Evolutionary conservation across 2,329 filamentous ascomycete species (phyloP).

Genomic region (Seiridium cupressi): DNA sequence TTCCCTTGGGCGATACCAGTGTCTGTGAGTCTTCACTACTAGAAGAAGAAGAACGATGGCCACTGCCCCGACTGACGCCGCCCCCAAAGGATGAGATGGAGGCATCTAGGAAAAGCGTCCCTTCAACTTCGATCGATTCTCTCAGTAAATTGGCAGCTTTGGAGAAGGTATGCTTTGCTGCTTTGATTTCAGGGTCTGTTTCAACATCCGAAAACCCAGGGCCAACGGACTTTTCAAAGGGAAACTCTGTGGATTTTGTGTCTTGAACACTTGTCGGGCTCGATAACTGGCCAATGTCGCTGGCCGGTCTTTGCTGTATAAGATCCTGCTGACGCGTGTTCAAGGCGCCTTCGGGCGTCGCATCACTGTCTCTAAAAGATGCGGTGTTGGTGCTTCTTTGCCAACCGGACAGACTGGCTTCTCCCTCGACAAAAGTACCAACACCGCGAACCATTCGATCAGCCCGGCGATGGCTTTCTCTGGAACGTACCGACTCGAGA

Average conservation of each 20-base stretch:
- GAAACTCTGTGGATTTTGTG: background rate
- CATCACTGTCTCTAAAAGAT: constrained; percentile 12
- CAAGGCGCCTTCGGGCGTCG: constrained; percentile 14
- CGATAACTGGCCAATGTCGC: background rate
- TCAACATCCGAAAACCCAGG: background rate
- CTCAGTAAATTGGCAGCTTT: constrained; percentile 41
- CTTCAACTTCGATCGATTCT: constrained; percentile 40
- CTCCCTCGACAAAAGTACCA: constrained; percentile 20
- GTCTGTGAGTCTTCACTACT: background rate
- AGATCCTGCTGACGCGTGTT: constrained; percentile 16
- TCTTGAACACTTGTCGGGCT: background rate
- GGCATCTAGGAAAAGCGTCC: constrained; percentile 33
- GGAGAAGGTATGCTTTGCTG: constrained; percentile 29
- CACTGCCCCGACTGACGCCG: background rate
- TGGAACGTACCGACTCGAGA: constrained; percentile 11
- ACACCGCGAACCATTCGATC: constrained; percentile 20
- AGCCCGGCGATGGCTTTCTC: constrained; percentile 10
- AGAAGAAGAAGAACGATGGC: background rate
- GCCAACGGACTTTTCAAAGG: too few relatives aligned
- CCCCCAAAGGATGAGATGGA: constrained; percentile 13
- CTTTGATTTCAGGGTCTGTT: background rate
- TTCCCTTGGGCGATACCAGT: constrained; percentile 12
- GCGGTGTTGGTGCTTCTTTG: constrained; percentile 6
- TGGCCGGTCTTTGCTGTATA: background rate
- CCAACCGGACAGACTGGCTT: constrained; percentile 17